Conservation (phyloP, 1,284 basidiomycete species). For the Microbotryum saponariae region DNA sequence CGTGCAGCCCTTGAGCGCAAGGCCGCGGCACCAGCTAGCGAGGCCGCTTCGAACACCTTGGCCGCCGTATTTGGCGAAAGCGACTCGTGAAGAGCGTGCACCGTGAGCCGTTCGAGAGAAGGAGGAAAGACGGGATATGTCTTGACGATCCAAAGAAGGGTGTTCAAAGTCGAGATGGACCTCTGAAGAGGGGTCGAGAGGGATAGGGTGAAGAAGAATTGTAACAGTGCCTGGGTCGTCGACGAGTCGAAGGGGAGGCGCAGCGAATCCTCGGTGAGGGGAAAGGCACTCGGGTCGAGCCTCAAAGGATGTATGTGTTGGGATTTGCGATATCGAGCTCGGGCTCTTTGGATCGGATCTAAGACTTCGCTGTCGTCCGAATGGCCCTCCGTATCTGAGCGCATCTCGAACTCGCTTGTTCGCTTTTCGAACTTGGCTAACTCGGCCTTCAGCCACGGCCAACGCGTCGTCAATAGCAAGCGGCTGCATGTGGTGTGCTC, state of each 20-base stretch:
- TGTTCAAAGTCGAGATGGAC: slow-evolving; percentile 76
- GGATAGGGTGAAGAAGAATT: slow-evolving; percentile 82
- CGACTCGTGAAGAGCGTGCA: slow-evolving; percentile 83
- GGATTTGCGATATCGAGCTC: not conserved
- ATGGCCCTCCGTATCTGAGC: not conserved
- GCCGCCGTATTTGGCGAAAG: slow-evolving; percentile 41
- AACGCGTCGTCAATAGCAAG: slow-evolving; percentile 70
- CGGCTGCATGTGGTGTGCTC: slow-evolving; percentile 72
- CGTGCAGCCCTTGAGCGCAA: slow-evolving; percentile 27
- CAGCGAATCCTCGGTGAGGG: slow-evolving; percentile 56
- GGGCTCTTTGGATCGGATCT: slow-evolving; percentile 5
- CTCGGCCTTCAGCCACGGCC: slow-evolving; percentile 86
- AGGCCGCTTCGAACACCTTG: slow-evolving; percentile 30
- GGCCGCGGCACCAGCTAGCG: slow-evolving; percentile 24
- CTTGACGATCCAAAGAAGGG: slow-evolving; percentile 72
- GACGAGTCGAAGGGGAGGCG: slow-evolving; percentile 82
- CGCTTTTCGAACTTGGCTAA: slow-evolving; percentile 20
- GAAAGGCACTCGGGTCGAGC: slow-evolving; percentile 1
- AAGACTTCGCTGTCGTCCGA: slow-evolving; percentile 18
- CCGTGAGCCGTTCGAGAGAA: slow-evolving; percentile 68
- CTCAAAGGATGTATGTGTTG: not conserved
- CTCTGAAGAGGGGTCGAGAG: slow-evolving; percentile 83
- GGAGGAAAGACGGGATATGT: slow-evolving; percentile 60
- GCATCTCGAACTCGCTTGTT: not conserved
- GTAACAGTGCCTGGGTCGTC: slow-evolving; percentile 75